phyloP scores from a whole-genome alignment of 495 filamentous ascomycete genomes.

The Haplographium delicatum region DNA sequence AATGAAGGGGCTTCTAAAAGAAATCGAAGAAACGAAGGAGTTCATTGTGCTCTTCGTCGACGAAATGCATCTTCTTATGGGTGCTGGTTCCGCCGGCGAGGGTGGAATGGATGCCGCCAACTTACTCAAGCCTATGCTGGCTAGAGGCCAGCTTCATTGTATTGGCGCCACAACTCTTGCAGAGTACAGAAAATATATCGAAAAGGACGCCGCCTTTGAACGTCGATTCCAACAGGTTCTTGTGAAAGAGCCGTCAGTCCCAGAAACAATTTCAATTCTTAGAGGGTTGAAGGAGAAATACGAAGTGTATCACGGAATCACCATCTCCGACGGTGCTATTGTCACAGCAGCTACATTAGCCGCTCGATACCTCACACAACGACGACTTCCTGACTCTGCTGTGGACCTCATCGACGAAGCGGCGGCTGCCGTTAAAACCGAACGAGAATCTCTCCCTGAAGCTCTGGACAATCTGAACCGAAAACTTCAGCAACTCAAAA shows the following conservation, averaged over 20 bases:
- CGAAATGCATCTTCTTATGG: slow-evolving; percentile 98
- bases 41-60: slow-evolving; percentile 97
- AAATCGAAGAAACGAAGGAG: slow-evolving; percentile 93
- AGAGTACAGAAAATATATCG: slow-evolving; percentile 98
- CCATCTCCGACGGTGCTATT: slow-evolving; percentile 86
- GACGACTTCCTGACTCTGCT: slow-evolving; percentile 90
- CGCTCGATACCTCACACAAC: slow-evolving; percentile 81
- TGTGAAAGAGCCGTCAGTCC: slow-evolving; percentile 83
- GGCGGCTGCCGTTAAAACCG: slow-evolving; percentile 88
- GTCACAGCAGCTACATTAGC: slow-evolving; percentile 86
- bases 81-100: slow-evolving; percentile 86
- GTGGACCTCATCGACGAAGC: slow-evolving; percentile 96
- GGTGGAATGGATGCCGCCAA: slow-evolving; percentile 99
- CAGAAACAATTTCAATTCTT: slow-evolving; percentile 93
- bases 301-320: slow-evolving; percentile 97
- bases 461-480: slow-evolving; percentile 89
- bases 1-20: slow-evolving; percentile 97
- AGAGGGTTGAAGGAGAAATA: slow-evolving; percentile 96
- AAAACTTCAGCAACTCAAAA: slow-evolving; percentile 80
- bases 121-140: slow-evolving; percentile 93
- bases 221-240: slow-evolving; percentile 97
- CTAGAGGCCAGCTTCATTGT: slow-evolving; percentile 92
- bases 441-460: slow-evolving; percentile 92
- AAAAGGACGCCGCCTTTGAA: slow-evolving; percentile 97
- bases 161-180: slow-evolving; percentile 92